Percentiles rank a stretch among this genome's conserved stretches.
phyloP scores from a whole-genome alignment of 2,329 filamentous ascomycete species.

The Talaromyces funiculosus region DNA sequence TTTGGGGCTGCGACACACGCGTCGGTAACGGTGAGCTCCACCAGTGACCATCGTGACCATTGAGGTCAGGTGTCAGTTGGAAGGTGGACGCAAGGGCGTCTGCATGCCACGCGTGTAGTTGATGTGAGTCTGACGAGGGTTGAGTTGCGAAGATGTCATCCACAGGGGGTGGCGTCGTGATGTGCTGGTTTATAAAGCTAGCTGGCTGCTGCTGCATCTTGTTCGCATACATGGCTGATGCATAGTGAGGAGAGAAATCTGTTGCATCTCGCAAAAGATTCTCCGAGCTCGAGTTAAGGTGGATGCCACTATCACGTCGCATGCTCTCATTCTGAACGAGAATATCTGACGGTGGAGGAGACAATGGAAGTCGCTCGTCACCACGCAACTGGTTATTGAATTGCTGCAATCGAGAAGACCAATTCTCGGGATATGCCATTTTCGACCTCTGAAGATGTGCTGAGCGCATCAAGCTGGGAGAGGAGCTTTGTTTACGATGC shows the following conservation, averaged over 20 bases:
- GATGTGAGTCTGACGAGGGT: constrained; percentile 34
- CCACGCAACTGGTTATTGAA: constrained; percentile 44
- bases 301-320: constrained; percentile 24
- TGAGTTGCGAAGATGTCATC: constrained; percentile 36
- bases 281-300: constrained; percentile 18
- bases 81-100: constrained; percentile 33
- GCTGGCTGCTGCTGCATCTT: constrained; percentile 29
- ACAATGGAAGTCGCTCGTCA: constrained; percentile 39
- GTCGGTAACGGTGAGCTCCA: constrained; percentile 35
- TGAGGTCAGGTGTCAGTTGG: constrained; percentile 37
- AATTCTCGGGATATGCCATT: constrained; percentile 42
- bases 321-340: constrained; percentile 36
- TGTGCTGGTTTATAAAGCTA: constrained; percentile 25
- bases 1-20: constrained; percentile 31
- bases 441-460: constrained; percentile 42
- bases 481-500: constrained; percentile 40
- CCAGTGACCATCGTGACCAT: constrained; percentile 35
- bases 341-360: constrained; percentile 43
- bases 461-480: constrained; percentile 52
- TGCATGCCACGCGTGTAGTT: constrained; percentile 38
- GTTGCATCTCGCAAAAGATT: constrained; percentile 29
- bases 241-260: constrained; percentile 30
- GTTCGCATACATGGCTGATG: constrained; percentile 28
- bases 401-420: constrained; percentile 51
- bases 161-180: constrained; percentile 32